Base-by-base conservation (phyloP, 768 basidiomycete genomes). In the Trametes maxima region DNA sequence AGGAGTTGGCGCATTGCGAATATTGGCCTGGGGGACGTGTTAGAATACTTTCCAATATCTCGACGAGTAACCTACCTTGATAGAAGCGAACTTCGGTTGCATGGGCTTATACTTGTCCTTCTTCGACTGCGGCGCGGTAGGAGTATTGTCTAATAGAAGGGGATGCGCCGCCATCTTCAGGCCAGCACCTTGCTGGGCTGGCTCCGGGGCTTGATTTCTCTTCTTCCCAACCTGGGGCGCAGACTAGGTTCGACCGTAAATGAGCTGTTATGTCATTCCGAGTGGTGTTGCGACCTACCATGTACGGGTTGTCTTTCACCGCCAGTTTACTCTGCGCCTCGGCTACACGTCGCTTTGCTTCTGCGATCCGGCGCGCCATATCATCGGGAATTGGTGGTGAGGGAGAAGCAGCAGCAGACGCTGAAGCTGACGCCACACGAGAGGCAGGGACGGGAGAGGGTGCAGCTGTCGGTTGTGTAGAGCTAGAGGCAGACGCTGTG, bases 21-120 rank as follows among this genome's bases (percentile, higher is more conserved):
- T 82, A 67, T 96, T 95, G 5, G 91, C 91, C 82, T 87, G 37
- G 35, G 52, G 12, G 25, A 11, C 5, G n/a, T 0, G 37, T 60
- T n/a, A 49, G 42, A 12, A 42, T 2, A n/a, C 40, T 3, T 2
- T 4, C 22, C 11, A 21, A 45, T 21, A 28, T 19, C 14, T 24
- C 39, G 21, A 24, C 13, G 46, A 22, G 13, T 10, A 35, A 67
- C 78, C 49, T 19, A 88, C 92, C 79, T 90, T 94, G 74, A 96
- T 95, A 3, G 94, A 93, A 0, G 95, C 92, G 73, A 98, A 99
- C 75, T 99, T 99, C 51, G 97, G 97, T 65, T 95, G 95, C 95
- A 99, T 98, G 17, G 96, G 94, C 72, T 95, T 96, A 76, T 97
- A 97, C 63, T 90, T 78, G 73, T 97, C 93, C 74, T 95, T 94